Base-by-base conservation (phyloP, 345 rosid genomes). In the Eucalyptus brandiana region DNA sequence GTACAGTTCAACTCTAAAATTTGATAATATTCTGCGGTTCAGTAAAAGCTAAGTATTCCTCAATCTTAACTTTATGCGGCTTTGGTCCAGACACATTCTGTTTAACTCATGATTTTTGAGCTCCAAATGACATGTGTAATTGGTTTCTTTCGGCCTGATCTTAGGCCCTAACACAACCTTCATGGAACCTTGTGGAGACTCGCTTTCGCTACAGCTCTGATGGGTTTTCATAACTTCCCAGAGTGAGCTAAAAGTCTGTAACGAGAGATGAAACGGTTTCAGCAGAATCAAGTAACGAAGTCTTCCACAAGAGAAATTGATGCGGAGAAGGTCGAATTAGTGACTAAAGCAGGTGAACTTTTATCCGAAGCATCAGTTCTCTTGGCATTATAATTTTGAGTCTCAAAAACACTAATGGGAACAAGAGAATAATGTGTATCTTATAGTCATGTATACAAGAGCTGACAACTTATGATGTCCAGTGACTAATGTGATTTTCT, bases 321-420 rank as follows among this genome's bases (percentile, higher is more conserved):
- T 69, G 80, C 56, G 51, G 89, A 88, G 83, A 91, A 87, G 76
- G 65, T 89, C 80, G 91, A 91, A 81, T 89, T 89, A 91, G 93
- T 40, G 65, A 89, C 89, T 23, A 92, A 91, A 91, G 88, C 89
- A 93, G 98, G 98, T 95, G 89, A 91, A 90, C 32, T 62, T 86
- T 53, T 40, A 12, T 40, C 47, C 2, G 47, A 40, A 76, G 85
- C 85, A 40, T 76, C 85, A 40, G 47, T 76, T 37, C 14, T 76
- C 85, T 40, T 76, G 85, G 37, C 11, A 6, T 65, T n/a, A n/a
- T n/a, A n/a, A n/a, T 65, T 65, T 65, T 18, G 37, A 15, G 76
- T 65, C 40, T 65, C 37, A 65, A 65, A 34, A 65, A 65, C 76
- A 15, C 76, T 65, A n/a, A 15, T 37, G 83, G 28, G 45, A 72